Percentiles rank a stretch among this genome's conserved stretches.
phyloP scores from a whole-genome alignment of 2,329 filamentous ascomycete species.

The Epichloe gansuensis region DNA sequence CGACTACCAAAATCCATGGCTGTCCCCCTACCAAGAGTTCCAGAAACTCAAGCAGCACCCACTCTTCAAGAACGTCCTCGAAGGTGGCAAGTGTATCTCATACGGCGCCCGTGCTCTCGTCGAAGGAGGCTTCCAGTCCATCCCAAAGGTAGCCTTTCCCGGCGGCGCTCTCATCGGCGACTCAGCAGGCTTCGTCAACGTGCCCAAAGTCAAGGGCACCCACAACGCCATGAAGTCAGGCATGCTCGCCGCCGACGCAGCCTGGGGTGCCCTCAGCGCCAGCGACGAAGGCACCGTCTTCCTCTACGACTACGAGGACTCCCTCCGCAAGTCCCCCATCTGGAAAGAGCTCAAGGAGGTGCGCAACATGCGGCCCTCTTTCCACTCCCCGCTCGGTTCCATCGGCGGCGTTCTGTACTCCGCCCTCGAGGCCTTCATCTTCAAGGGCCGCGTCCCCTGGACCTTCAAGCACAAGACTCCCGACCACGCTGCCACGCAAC shows the following conservation, averaged over 20 bases:
- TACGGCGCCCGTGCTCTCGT: constrained; percentile 86
- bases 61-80: constrained; percentile 72
- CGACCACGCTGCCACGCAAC: constrained; percentile 68
- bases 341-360: constrained; percentile 93
- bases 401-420: constrained; percentile 89
- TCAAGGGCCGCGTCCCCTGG: constrained; percentile 82
- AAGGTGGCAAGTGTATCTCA: constrained; percentile 94
- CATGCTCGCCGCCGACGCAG: constrained; percentile 88
- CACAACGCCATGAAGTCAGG: constrained; percentile 97
- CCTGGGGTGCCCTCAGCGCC: constrained; percentile 59
- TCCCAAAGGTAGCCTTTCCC: constrained; percentile 92
- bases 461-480: constrained; percentile 73
- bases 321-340: constrained; percentile 72
- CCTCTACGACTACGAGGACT: constrained; percentile 86
- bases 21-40: constrained; percentile 91
- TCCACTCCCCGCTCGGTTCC: constrained; percentile 75
- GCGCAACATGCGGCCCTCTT: constrained; percentile 93
- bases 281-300: constrained; percentile 60
- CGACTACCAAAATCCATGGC: constrained; percentile 93
- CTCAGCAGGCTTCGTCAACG: constrained; percentile 90
- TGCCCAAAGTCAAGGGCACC: constrained; percentile 96
- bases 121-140: constrained; percentile 94
- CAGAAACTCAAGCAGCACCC: constrained; percentile 98
- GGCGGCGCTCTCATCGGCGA: constrained; percentile 93
- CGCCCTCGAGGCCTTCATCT: constrained; percentile 75